A percentile compares a stretch with the other conserved stretches of the same genome.
Conservation (phyloP, 352 stramenopile genomes). For the Pythium oligandrum region DNA sequence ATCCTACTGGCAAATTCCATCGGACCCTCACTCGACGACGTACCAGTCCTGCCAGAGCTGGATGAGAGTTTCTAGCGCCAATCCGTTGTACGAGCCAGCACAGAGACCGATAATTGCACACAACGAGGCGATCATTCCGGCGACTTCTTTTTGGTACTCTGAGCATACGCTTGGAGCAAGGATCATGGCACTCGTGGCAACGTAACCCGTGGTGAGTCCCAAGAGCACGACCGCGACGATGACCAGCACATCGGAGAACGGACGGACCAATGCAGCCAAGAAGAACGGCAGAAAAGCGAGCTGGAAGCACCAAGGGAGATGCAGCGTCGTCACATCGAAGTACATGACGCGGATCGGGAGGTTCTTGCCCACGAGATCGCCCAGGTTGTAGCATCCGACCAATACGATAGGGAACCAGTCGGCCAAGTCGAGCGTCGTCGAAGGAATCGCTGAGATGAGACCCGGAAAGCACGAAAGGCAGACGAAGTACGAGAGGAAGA, state of each 20-base stretch:
- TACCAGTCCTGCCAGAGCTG: slow-evolving; percentile 30
- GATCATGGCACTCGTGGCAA: slow-evolving; percentile 75
- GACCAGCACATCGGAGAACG: slow-evolving; percentile 45
- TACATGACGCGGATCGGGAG: slow-evolving; percentile 67
- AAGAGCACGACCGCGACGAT: slow-evolving; percentile 53
- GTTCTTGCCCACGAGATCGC: slow-evolving; percentile 78
- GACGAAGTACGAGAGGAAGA: slow-evolving; percentile 74
- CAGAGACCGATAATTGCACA: slow-evolving; percentile 73
- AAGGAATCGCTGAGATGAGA: slow-evolving; percentile 68
- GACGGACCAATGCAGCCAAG: slow-evolving; percentile 43
- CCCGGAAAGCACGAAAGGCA: slow-evolving; percentile 77
- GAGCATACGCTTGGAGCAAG: slow-evolving; percentile 66
- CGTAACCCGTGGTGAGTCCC: slow-evolving; percentile 68
- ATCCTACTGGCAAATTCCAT: too few relatives aligned
- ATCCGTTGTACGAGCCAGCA: slow-evolving; percentile 67
- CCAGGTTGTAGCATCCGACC: slow-evolving; percentile 70
- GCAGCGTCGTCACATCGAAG: slow-evolving; percentile 60
- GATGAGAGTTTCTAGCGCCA: slow-evolving; percentile 63
- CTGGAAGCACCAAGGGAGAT: slow-evolving; percentile 62
- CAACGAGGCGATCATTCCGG: slow-evolving; percentile 67
- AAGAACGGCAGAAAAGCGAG: slow-evolving; percentile 70
- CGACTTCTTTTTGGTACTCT: slow-evolving; percentile 76
- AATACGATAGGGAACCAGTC: slow-evolving; percentile 79
- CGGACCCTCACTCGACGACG: neutral
- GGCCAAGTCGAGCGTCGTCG: slow-evolving; percentile 42